Conservation (phyloP, 2,329 filamentous ascomycete genomes). For the Venturia aucupariae region DNA sequence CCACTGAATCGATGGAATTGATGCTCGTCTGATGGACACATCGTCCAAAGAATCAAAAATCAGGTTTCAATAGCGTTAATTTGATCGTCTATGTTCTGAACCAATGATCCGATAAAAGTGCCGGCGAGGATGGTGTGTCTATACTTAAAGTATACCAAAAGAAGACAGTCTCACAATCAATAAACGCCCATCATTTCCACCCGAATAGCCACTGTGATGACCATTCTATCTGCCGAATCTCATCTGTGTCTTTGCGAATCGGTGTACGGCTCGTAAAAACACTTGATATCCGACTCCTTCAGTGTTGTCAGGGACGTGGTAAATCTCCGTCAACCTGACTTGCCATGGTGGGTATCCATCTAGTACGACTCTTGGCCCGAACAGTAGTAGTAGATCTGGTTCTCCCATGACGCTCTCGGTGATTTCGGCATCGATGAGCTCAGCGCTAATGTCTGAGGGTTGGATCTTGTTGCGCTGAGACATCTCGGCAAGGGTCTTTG, state of each 20-base stretch:
- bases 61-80: too few species aligned
- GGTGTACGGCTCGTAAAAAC: constrained; percentile 75
- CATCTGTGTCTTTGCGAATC: constrained; percentile 82
- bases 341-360: constrained; percentile 97
- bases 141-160: neutral
- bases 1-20: too few species aligned
- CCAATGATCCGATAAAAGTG: neutral
- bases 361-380: constrained; percentile 72
- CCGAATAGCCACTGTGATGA: neutral
- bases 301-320: constrained; percentile 56
- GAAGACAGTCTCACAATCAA: neutral
- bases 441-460: constrained; percentile 69
- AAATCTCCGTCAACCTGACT: constrained; percentile 88
- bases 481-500: constrained; percentile 91
- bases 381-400: constrained; percentile 81
- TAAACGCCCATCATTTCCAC: neutral
- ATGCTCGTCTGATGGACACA: too few species aligned
- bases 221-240: constrained; percentile 49
- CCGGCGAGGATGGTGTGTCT: neutral
- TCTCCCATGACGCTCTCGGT: constrained; percentile 70
- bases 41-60: too few species aligned
- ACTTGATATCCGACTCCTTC: constrained; percentile 86
- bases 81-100: neutral
- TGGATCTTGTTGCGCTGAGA: constrained; percentile 78
- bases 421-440: constrained; percentile 84